Percentiles rank a stretch among this genome's conserved stretches.
phyloP scores from a whole-genome alignment of 73 alveolate species.

The Stentor coeruleus region DNA sequence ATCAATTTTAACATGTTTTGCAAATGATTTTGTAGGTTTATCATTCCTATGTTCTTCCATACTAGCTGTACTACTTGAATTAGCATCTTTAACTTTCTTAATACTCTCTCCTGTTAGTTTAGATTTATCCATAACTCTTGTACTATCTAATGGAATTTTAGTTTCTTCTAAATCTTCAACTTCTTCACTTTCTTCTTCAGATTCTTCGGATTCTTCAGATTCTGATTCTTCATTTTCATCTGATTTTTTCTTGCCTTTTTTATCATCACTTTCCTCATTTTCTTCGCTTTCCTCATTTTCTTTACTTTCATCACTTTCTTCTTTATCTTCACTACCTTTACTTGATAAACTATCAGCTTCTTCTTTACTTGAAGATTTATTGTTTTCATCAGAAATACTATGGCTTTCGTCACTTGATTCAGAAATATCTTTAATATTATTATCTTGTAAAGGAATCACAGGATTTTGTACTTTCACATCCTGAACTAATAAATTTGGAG shows the following conservation, averaged over 20 bases:
- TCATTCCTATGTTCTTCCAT: background rate
- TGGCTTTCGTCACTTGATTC: background rate
- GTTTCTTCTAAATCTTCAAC: background rate
- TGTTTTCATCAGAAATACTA: background rate
- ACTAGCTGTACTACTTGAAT: background rate
- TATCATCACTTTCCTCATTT: background rate
- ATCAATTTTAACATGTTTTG: too few species aligned
- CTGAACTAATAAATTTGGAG: too few species aligned
- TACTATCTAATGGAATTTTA: background rate
- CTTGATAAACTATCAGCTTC: too few species aligned
- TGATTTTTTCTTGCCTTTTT: background rate
- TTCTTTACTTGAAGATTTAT: background rate
- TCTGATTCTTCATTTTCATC: background rate
- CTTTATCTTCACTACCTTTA: background rate
- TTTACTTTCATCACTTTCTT: background rate
- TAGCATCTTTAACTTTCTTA: background rate
- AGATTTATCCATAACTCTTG: background rate
- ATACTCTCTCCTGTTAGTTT: background rate
- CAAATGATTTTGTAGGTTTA: too few species aligned
- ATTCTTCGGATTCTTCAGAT: constrained; percentile 3
- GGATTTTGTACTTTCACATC: too few species aligned
- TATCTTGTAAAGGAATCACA: too few species aligned
- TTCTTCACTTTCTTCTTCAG: background rate
- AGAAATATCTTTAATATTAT: too few species aligned
- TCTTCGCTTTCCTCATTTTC: background rate